phyloP scores from a whole-genome alignment of 257 asterid genomes.

The Solanum rostratum region DNA sequence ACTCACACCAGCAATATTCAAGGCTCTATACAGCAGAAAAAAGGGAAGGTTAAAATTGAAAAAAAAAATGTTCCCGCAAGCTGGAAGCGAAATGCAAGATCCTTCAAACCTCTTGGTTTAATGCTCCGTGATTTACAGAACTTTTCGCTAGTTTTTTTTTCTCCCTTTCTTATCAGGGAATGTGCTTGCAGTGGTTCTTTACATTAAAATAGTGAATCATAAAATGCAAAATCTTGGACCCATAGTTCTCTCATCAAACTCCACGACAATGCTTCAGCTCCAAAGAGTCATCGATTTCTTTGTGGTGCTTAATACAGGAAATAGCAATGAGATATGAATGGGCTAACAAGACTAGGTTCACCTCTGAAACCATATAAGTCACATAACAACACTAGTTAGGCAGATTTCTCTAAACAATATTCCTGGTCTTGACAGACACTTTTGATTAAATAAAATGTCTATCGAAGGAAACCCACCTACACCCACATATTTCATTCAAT shows the following conservation, averaged over 20 bases:
- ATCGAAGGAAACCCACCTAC: not conserved
- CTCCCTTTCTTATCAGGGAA: not conserved
- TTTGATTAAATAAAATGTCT: not conserved
- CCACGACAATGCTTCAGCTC: not conserved
- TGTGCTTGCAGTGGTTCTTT: not conserved
- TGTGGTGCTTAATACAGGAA: not conserved
- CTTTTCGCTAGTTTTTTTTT: not conserved
- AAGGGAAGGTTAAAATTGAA: not conserved
- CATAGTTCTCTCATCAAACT: not conserved
- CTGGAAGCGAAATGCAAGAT: not conserved
- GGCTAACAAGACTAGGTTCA: not conserved
- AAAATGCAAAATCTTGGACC: not conserved
- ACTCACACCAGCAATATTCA: not conserved
- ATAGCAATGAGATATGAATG: not conserved
- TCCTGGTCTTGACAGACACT: not conserved
- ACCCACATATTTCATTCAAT: not conserved
- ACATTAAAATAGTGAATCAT: not conserved
- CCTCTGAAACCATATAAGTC: not conserved
- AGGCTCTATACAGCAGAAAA: not conserved
- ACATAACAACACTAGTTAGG: not conserved
- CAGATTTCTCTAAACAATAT: not conserved
- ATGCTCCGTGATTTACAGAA: not conserved
- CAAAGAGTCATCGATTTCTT: not conserved
- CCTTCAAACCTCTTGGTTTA: not conserved
- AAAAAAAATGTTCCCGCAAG: not conserved